Conservation (phyloP, 441 rosid genomes). For the Dalechampia spathulata region DNA sequence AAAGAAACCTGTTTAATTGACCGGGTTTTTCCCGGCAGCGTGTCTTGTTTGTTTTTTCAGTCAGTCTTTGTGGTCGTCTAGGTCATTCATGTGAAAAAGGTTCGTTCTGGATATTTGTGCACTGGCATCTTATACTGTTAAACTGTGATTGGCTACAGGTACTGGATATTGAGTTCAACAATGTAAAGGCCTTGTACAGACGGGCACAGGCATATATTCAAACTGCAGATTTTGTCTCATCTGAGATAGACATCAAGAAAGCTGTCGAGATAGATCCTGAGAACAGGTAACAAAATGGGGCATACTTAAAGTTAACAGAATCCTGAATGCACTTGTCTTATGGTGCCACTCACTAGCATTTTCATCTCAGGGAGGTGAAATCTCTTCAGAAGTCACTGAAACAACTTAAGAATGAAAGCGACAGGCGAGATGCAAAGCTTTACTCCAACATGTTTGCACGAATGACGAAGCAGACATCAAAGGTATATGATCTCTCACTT, state of each 20-base stretch:
- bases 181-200: slow-evolving; percentile 82
- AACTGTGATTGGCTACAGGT: slow-evolving; percentile 38
- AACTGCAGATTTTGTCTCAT: slow-evolving; percentile 63
- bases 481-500: slow-evolving; percentile 26
- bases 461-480: slow-evolving; percentile 21
- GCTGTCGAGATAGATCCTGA: slow-evolving; percentile 86
- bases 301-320: too few species aligned
- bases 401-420: slow-evolving; percentile 42
- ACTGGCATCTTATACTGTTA: neutral
- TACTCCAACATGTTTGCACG: slow-evolving; percentile 44
- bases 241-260: slow-evolving; percentile 74
- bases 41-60: too few species aligned
- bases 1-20: too few species aligned
- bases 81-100: too few species aligned
- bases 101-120: neutral
- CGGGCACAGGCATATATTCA: slow-evolving; percentile 77
- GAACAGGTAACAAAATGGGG: too few species aligned
- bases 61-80: too few species aligned
- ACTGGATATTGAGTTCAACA: slow-evolving; percentile 51
- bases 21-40: too few species aligned
- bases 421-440: slow-evolving; percentile 49
- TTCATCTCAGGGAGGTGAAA: slow-evolving; percentile 41
- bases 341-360: neutral
- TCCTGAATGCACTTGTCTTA: neutral
- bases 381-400: slow-evolving; percentile 35